These are phyloP conservation scores for Simplicillium sp. DNA, from an alignment of 2,329 filamentous ascomycete genomes.

Conservation along the genomic window DNA sequence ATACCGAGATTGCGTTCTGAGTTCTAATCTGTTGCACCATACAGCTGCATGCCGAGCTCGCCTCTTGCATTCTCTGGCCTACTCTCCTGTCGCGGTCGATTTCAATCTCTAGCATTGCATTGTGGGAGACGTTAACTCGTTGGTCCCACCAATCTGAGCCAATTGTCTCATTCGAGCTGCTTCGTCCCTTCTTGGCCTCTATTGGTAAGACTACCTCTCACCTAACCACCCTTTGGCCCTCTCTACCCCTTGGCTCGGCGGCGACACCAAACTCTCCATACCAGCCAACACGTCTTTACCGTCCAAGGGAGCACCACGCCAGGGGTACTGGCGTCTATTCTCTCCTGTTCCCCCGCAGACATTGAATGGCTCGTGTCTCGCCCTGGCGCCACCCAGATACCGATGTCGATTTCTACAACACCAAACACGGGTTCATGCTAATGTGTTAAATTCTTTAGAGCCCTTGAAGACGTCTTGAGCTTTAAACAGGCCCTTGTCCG, in stretches of 20 bases:
- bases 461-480: constrained; percentile 32
- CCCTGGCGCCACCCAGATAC: constrained; percentile 12
- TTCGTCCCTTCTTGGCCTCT: constrained; percentile 30
- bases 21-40: neutral
- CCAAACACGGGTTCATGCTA: constrained; percentile 13
- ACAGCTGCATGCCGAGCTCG: constrained; percentile 27
- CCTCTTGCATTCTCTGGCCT: constrained; percentile 22
- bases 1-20: neutral
- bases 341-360: constrained; percentile 5
- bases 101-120: constrained; percentile 31
- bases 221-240: constrained; percentile 13
- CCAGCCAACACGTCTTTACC: constrained; percentile 15
- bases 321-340: constrained; percentile 5
- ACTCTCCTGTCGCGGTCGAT: constrained; percentile 33
- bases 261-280: constrained; percentile 10
- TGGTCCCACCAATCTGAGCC: constrained; percentile 44
- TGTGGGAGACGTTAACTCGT: constrained; percentile 58
- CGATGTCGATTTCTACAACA: constrained; percentile 4
- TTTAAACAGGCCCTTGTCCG: constrained; percentile 36
- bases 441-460: constrained; percentile 26
- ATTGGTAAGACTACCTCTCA: constrained; percentile 39
- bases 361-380: constrained; percentile 10
- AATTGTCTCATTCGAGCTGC: constrained; percentile 37
- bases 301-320: constrained; percentile 17
- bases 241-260: constrained; percentile 3